Conservation (phyloP, 1,284 basidiomycete genomes). For the Retiboletus flavoniger region DNA sequence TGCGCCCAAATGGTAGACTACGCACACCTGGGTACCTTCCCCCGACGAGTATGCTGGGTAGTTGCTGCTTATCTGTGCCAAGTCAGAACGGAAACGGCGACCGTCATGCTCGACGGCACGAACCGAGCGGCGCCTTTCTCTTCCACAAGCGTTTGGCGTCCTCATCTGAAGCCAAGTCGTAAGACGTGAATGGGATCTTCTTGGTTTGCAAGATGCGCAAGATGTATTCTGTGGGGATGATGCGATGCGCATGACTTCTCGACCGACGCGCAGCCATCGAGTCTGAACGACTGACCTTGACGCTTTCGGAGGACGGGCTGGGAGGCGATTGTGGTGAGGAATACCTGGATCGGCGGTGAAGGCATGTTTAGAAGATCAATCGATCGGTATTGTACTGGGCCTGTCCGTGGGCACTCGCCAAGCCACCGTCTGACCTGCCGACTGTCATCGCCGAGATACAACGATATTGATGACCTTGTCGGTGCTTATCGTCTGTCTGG, state of each 20-base stretch:
- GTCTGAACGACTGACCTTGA: slow-evolving; percentile 48
- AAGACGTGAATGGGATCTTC: slow-evolving; percentile 76
- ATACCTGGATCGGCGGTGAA: slow-evolving; percentile 74
- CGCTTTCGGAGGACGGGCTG: slow-evolving; percentile 71
- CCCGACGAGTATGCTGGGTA: slow-evolving; percentile 78
- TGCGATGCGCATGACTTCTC: neutral
- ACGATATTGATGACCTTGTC: slow-evolving; percentile 34
- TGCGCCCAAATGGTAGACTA: slow-evolving; percentile 7
- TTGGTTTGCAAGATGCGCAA: slow-evolving; percentile 76
- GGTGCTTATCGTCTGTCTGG: slow-evolving; percentile 72
- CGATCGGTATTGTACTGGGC: neutral
- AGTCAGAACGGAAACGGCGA: slow-evolving; percentile 1
- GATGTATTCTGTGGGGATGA: slow-evolving; percentile 54
- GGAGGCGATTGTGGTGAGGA: slow-evolving; percentile 82
- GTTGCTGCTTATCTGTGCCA: slow-evolving; percentile 66
- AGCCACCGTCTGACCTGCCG: neutral
- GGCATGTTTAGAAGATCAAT: slow-evolving; percentile 47
- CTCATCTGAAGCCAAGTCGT: slow-evolving; percentile 80
- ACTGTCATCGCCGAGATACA: neutral
- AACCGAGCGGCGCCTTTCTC: slow-evolving; percentile 69
- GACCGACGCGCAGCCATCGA: neutral
- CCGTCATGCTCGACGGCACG: slow-evolving; percentile 19
- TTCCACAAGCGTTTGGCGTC: slow-evolving; percentile 76
- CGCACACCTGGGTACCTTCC: slow-evolving; percentile 59
- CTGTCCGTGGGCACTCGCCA: slow-evolving; percentile 4